Conservation (phyloP, 2,329 filamentous ascomycete species). For the Penicillium sp. region DNA sequence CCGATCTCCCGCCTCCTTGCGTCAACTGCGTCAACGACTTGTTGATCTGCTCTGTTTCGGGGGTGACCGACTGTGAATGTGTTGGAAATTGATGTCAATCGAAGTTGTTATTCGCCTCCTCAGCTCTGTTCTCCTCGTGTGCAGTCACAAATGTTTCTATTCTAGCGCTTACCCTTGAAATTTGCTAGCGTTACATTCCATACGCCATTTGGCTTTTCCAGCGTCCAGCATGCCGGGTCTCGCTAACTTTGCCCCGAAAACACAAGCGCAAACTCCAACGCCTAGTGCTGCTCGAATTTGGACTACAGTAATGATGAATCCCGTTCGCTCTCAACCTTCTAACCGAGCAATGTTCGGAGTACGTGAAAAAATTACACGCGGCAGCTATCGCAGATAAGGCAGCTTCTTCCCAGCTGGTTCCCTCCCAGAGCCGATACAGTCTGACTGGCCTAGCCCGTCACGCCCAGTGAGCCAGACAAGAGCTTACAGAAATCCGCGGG, state of each 20-base stretch:
- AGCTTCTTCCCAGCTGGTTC: slow-evolving; percentile 4
- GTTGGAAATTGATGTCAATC: neutral
- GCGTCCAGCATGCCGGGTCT: neutral
- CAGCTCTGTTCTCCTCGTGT: neutral
- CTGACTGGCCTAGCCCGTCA: slow-evolving; percentile 14
- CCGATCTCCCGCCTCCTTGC: slow-evolving; percentile 30
- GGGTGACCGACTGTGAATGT: slow-evolving; percentile 1
- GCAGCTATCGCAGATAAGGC: neutral
- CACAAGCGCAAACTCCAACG: neutral
- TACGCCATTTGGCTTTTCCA: neutral
- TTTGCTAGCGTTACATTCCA: neutral
- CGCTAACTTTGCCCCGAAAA: neutral
- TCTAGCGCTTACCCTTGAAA: neutral
- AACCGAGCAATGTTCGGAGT: neutral
- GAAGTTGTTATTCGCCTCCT: neutral
- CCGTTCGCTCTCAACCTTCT: neutral
- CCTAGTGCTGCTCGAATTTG: neutral
- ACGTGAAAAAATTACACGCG: slow-evolving; percentile 6
- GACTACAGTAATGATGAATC: neutral
- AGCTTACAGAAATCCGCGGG: neutral
- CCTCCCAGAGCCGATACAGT: neutral
- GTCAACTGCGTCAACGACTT: slow-evolving; percentile 12
- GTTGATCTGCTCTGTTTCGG: slow-evolving; percentile 19
- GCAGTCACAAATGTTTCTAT: neutral
- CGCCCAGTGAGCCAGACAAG: neutral